Percentiles rank a stretch among this genome's conserved stretches.
phyloP scores from a whole-genome alignment of 805 yeast genomes.

The Tanozyma kutaoensis region DNA sequence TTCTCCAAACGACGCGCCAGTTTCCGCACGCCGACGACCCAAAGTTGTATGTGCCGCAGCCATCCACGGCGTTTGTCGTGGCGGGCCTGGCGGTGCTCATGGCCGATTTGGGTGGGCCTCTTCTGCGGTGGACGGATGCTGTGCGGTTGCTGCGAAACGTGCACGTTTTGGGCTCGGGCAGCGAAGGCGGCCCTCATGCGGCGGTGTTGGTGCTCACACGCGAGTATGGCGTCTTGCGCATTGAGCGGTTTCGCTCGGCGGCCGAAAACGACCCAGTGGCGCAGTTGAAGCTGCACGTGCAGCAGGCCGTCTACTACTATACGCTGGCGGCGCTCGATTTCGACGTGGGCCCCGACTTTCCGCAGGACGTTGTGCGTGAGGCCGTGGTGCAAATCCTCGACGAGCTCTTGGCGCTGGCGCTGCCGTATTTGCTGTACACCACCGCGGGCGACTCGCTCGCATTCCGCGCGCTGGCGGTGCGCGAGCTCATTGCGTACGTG shows the following conservation, averaged over 20 bases:
- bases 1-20: constrained; percentile 52
- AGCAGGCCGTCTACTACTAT: constrained; percentile 69
- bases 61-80: constrained; percentile 43
- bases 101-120: no score
- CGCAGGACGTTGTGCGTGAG: constrained; percentile 6
- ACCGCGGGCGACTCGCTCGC: constrained; percentile 38
- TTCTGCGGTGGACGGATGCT: not conserved
- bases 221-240: constrained; percentile 46
- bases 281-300: constrained; percentile 62
- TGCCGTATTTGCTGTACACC: constrained; percentile 43
- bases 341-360: constrained; percentile 27
- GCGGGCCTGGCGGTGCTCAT: constrained; percentile 50
- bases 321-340: constrained; percentile 31
- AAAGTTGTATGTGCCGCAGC: constrained; percentile 1
- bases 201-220: constrained; percentile 35
- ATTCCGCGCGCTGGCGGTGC: constrained; percentile 31
- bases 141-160: constrained; percentile 7
- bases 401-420: constrained; percentile 45
- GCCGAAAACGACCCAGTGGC: constrained; percentile 6
- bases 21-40: constrained; percentile 32
- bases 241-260: constrained; percentile 31
- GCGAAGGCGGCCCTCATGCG: constrained; percentile 11
- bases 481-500: constrained; percentile 31
- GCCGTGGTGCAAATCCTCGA: constrained; percentile 36
- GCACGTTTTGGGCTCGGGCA: constrained; percentile 11